These are phyloP conservation scores for Orbilia javanica DNA, from an alignment of 2,329 filamentous ascomycete species.

Conservation along the genomic window DNA sequence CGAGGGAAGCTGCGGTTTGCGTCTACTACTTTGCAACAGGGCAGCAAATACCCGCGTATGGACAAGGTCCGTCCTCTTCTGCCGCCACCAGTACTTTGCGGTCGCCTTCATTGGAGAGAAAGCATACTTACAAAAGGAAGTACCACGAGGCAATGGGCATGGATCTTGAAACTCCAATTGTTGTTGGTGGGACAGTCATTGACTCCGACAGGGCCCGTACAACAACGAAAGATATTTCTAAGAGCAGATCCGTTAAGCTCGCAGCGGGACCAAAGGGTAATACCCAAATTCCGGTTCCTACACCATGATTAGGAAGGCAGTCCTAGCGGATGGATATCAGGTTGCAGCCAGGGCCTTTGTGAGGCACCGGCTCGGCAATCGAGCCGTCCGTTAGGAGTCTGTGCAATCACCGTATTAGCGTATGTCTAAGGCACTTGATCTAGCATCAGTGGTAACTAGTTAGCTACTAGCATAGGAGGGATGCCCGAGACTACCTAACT, in stretches of 20 bases:
- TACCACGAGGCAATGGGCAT: conserved; percentile 54
- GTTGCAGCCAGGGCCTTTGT: not conserved
- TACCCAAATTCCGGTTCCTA: conserved; percentile 32
- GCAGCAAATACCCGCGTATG: conserved; percentile 29
- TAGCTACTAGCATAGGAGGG: not conserved
- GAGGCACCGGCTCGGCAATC: not conserved
- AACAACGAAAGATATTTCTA: conserved; percentile 22
- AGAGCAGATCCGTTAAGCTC: conserved; percentile 21
- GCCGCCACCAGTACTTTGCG: conserved; percentile 40
- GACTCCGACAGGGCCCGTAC: conserved; percentile 14
- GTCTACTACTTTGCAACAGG: conserved; percentile 56
- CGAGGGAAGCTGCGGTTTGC: conserved; percentile 33
- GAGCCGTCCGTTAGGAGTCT: conserved; percentile 8
- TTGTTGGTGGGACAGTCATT: conserved; percentile 7
- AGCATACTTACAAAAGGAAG: conserved; percentile 58
- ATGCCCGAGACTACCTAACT: not conserved
- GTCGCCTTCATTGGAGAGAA: conserved; percentile 50
- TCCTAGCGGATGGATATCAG: not conserved
- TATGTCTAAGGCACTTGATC: not conserved
- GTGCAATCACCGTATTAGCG: conserved; percentile 52
- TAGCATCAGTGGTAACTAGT: not conserved
- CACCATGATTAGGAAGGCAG: conserved; percentile 41
- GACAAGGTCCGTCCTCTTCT: conserved; percentile 58
- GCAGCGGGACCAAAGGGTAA: conserved; percentile 21
- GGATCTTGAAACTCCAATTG: conserved; percentile 43